Evolutionary conservation across 352 stramenopile genomes (phyloP).

Genomic region (Phytophthora sp.): DNA sequence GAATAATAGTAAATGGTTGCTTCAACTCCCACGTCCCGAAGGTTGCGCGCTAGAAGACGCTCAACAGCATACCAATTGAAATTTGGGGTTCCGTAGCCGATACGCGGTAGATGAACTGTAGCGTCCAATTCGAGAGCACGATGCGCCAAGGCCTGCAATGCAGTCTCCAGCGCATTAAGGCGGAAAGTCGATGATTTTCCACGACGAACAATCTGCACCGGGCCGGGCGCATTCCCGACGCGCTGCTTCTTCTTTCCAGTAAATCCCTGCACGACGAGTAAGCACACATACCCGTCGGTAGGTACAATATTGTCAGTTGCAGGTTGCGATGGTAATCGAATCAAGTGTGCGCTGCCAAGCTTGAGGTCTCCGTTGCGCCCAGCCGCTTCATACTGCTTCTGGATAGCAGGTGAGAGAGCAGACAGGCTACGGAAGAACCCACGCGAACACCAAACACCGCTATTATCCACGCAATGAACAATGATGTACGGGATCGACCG

Average conservation of each 20-base stretch:
- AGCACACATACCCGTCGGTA: slow-evolving; percentile 56
- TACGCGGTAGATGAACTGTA: slow-evolving; percentile 78
- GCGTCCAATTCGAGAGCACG: slow-evolving; percentile 44
- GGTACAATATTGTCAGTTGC: slow-evolving; percentile 1
- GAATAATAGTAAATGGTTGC: slow-evolving; percentile 81
- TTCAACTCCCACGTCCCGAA: slow-evolving; percentile 57
- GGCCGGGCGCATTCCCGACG: slow-evolving; percentile 24
- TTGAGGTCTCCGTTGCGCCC: slow-evolving; percentile 69
- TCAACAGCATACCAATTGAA: slow-evolving; percentile 89
- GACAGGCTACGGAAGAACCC: slow-evolving; percentile 80
- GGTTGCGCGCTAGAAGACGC: slow-evolving; percentile 67
- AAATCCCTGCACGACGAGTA: slow-evolving; percentile 78
- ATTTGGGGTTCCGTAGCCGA: slow-evolving; percentile 73
- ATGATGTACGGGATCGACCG: slow-evolving; percentile 46
- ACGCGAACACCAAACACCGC: slow-evolving; percentile 69
- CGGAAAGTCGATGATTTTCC: slow-evolving; percentile 75
- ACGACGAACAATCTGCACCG: slow-evolving; percentile 41
- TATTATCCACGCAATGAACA: slow-evolving; percentile 82
- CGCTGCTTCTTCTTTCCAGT: slow-evolving; percentile 61
- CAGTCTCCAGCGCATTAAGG: slow-evolving; percentile 62
- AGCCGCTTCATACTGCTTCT: slow-evolving; percentile 70
- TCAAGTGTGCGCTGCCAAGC: slow-evolving; percentile 72
- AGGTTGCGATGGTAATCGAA: slow-evolving; percentile 40
- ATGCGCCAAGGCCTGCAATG: slow-evolving; percentile 49
- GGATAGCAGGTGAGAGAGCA: slow-evolving; percentile 51